A percentile compares a stretch with the other conserved stretches of the same genome.
phyloP scores from a whole-genome alignment of 495 filamentous ascomycete genomes.

The Endocarpon pusillum region DNA sequence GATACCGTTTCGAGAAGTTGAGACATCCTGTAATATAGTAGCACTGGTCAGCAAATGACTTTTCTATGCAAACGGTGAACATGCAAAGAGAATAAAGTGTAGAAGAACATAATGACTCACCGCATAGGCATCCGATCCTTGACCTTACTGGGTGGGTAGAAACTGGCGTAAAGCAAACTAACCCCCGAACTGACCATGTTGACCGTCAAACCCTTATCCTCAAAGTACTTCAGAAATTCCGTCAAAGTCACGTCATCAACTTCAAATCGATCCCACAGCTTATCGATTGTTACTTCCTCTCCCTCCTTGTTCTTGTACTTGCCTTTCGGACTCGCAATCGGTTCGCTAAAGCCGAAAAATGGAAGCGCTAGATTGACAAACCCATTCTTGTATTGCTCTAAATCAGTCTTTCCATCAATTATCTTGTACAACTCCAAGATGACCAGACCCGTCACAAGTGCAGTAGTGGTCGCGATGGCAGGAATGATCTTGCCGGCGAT shows the following conservation, averaged over 20 bases:
- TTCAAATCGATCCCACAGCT: conserved; percentile 97
- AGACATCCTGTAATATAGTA: conserved; percentile 43
- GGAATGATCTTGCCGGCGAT: conserved; percentile 99
- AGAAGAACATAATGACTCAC: conserved; percentile 32
- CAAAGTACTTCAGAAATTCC: conserved; percentile 70
- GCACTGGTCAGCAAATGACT: conserved; percentile 5
- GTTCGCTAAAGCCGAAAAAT: conserved; percentile 96
- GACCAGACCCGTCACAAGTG: conserved; percentile 86
- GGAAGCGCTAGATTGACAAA: conserved; percentile 94
- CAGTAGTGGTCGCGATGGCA: conserved; percentile 94
- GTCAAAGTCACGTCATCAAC: conserved; percentile 67
- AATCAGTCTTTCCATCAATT: conserved; percentile 80
- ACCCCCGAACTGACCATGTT: conserved; percentile 94
- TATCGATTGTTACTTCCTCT: conserved; percentile 74
- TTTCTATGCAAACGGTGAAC: conserved; percentile 3
- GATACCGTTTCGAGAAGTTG: conserved; percentile 75
- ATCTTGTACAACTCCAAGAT: conserved; percentile 92
- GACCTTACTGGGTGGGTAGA: conserved; percentile 75
- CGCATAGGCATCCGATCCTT: conserved; percentile 60
- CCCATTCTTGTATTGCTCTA: conserved; percentile 98
- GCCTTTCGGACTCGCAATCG: conserved; percentile 80
- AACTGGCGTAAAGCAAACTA: conserved; percentile 87
- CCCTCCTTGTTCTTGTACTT: conserved; percentile 57
- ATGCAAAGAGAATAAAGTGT: neutral
- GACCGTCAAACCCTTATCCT: conserved; percentile 60